Percentiles rank a stretch among this genome's conserved stretches.
phyloP scores from a whole-genome alignment of 352 stramenopile genomes.

The Pythium apleroticum region DNA sequence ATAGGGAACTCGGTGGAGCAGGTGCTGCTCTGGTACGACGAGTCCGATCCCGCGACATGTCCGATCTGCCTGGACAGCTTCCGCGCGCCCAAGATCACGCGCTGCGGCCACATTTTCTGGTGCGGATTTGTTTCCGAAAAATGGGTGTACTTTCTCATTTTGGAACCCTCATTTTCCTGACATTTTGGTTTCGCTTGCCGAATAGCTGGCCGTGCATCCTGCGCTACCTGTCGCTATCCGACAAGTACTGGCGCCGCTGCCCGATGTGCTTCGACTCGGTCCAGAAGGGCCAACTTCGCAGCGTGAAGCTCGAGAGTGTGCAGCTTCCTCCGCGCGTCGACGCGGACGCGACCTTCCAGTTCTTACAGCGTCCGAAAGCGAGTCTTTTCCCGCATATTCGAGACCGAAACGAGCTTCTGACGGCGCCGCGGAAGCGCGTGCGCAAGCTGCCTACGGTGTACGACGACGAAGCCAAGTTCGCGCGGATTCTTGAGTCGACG shows the following conservation, averaged over 20 bases:
- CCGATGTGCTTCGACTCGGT: constrained; percentile 88
- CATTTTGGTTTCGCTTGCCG: neutral
- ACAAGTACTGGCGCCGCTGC: constrained; percentile 88
- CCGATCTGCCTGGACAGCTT: constrained; percentile 83
- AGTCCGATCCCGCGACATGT: constrained; percentile 39
- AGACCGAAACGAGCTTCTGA: neutral
- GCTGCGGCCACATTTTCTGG: constrained; percentile 87
- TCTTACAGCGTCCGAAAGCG: constrained; percentile 65
- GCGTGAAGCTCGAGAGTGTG: constrained; percentile 61
- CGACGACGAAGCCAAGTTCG: constrained; percentile 62
- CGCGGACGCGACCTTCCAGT: constrained; percentile 62
- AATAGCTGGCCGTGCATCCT: constrained; percentile 83
- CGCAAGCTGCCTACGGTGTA: constrained; percentile 64
- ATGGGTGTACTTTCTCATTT: neutral
- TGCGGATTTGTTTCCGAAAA: constrained; percentile 22
- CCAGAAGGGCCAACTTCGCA: constrained; percentile 79
- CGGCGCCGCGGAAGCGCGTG: constrained; percentile 32
- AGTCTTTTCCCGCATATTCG: constrained; percentile 71
- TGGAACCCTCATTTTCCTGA: neutral
- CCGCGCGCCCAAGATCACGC: constrained; percentile 82
- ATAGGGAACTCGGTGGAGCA: constrained; percentile 86
- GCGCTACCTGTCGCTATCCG: constrained; percentile 76
- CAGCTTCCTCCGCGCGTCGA: constrained; percentile 59
- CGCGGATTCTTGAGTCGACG: constrained; percentile 72
- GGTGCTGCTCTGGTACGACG: constrained; percentile 78